Evolutionary conservation across 164 flowering plant genomes (phyloP), one percentile per base, ranked within the genome.

Genomic region (Echeveria elegans): DNA sequence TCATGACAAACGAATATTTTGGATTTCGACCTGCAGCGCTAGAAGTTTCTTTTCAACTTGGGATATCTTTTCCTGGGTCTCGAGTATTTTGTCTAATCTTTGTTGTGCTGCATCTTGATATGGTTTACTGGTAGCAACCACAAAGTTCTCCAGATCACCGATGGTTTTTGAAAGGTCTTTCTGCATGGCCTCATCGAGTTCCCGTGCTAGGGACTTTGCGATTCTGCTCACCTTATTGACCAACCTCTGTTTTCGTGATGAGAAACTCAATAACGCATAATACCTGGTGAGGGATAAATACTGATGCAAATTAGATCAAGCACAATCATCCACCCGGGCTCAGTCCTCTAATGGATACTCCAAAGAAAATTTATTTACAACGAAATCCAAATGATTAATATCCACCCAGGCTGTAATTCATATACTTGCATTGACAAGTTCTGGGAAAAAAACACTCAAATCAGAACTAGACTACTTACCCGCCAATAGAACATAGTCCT

Each of bases 401-500:
- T n/a, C n/a, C n/a, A n/a, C n/a, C n/a, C n/a, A n/a, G n/a, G n/a
- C n/a, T n/a, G 14, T 10, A 41, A 15, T 8, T 48, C 16, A 18
- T 48, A n/a, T 18, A 31, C 9, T 47, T 18, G 30, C 19, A 4
- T 66, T 6, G 19, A n/a, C 10, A 24, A 59, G 32, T 30, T 24
- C 1, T 29, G 45, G n/a, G 21, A 60, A 5, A 68, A 26, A n/a
- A 24, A 68, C 24, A 14, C 6, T 6, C 38, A 21, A 30, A 15
- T 60, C 16, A 50, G 7, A 60, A 60, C 71, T 64, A 66, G 50
- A 47, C 2, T 24, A 23, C 36, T 76, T 77, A 93, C 97, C 98
- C 98, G 79, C 97, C 98, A 74, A 92, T 88, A 63, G 98, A 94
- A 72, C 97, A 94, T 72, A 94, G 83, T 53, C 90, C 95, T 68